phyloP scores from a whole-genome alignment of 139 green algal species.

The Trebouxia sp. region DNA sequence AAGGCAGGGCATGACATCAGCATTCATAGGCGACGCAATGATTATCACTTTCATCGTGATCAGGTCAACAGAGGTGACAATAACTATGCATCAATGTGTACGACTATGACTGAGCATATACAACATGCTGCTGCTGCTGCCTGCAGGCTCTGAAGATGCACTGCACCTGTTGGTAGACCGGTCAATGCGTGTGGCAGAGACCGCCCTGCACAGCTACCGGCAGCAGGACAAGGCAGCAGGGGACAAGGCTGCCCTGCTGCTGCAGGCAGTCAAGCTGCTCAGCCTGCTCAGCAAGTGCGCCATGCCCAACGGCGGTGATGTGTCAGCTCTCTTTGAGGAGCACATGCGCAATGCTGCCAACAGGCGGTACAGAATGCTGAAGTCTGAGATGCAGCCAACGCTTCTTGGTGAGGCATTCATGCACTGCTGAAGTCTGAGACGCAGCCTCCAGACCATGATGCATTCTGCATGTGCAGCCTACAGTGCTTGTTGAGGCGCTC shows the following conservation, averaged over 20 bases:
- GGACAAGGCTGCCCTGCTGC: conserved; percentile 27
- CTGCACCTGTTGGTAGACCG: conserved; percentile 32
- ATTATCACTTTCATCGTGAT: no score
- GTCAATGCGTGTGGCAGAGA: conserved; percentile 27
- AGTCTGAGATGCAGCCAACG: conserved; percentile 3
- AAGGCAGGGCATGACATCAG: no score
- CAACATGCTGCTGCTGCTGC: not conserved
- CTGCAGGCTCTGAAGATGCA: conserved; percentile 23
- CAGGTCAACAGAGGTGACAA: no score
- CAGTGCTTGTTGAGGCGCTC: no score
- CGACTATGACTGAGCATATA: no score
- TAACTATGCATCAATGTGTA: no score
- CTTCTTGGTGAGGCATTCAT: not conserved
- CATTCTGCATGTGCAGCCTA: no score
- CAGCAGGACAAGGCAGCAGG: conserved; percentile 8
- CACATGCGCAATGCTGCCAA: conserved; percentile 21
- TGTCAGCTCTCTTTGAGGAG: conserved; percentile 23
- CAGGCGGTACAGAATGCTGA: not conserved
- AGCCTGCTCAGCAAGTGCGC: conserved; percentile 21
- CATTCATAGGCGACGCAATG: no score
- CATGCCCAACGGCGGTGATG: conserved; percentile 17
- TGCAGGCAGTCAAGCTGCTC: conserved; percentile 20
- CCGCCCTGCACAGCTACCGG: conserved; percentile 24
- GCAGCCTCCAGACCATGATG: no score
- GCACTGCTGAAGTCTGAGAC: no score